Base-by-base conservation (phyloP, 805 yeast species). In the Yarrowia sp. region DNA sequence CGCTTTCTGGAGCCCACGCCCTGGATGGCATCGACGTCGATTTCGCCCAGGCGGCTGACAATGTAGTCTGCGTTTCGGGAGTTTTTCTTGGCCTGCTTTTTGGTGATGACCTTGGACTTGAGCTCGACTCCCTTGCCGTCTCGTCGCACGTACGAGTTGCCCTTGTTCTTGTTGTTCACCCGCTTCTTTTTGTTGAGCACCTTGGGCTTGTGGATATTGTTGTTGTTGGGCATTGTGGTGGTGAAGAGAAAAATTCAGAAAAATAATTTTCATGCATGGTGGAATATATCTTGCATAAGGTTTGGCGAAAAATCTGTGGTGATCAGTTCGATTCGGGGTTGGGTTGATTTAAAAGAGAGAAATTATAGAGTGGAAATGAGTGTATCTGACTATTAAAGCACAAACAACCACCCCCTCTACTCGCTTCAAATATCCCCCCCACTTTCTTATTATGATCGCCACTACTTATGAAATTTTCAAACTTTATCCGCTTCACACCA, bases 41-140 rank as follows among this genome's bases (percentile, higher is more conserved):
- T 61, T 30, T 70, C 71, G 14, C 74, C 73, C 30, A 77, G 77
- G 80, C 92, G 85, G 70, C 84, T 84, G 69, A 83, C 86, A 43
- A 86, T 82, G 77, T 91, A 91, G 75, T 86, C 87, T 76, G 85
- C 82, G 75, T 92, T 92, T 83, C 97, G 85, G 74, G 86, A 90
- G 71, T 90, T 82, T 79, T 92, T 92, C 79, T 87, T 84, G 52
- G 89, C 85, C 78, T 90, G 86, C 80, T 92, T 92, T 73, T 86
- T 90, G 38, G 96, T 88, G 61, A 91, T 79, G 0, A 79, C 82
- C 24, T 66, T 70, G 58, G 86, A 88, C 40, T 90, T 87, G 61
- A 83, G 67, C 58, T 53, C 55, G 38, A 43, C 50, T 5, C 64
- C 64, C 50, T 58, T 58, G 64, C 50, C 43, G 65, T 33, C 70